Conservation (phyloP, 176 grass and related monocot species). For the Triticum timopheevii region DNA sequence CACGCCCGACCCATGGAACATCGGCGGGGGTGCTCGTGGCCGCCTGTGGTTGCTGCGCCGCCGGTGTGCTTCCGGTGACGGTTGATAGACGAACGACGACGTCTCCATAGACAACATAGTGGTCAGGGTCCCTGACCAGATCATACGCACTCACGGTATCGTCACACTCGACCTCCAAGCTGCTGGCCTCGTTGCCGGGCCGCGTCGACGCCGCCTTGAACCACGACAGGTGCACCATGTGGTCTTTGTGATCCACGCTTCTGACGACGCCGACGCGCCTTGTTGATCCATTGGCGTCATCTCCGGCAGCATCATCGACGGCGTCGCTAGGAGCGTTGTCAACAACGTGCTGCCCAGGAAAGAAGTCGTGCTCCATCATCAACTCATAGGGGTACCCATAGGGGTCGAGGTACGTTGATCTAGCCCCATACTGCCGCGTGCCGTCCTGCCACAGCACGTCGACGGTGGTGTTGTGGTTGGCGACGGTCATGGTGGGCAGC, state of each 20-base stretch:
- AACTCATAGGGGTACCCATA: background rate
- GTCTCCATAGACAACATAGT: background rate
- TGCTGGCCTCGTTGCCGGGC: background rate
- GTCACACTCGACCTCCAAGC: background rate
- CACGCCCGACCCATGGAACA: background rate
- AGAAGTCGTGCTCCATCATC: background rate
- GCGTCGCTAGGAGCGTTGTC: background rate
- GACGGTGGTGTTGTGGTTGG: background rate
- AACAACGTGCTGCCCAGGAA: background rate
- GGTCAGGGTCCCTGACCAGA: background rate
- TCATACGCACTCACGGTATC: background rate
- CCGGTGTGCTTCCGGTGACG: background rate
- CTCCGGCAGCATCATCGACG: background rate
- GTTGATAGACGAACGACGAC: background rate
- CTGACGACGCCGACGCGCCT: background rate
- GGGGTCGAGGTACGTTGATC: background rate
- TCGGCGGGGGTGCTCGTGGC: background rate
- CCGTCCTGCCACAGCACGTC: constrained; percentile 4
- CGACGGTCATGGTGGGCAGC: background rate
- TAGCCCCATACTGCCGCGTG: background rate
- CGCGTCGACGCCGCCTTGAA: background rate
- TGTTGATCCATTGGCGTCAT: background rate
- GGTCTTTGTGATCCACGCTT: background rate
- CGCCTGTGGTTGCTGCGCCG: too few relatives aligned
- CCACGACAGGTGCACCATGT: background rate